Evolutionary conservation across 768 basidiomycete genomes (phyloP).

Genomic region (Russula sp.): DNA sequence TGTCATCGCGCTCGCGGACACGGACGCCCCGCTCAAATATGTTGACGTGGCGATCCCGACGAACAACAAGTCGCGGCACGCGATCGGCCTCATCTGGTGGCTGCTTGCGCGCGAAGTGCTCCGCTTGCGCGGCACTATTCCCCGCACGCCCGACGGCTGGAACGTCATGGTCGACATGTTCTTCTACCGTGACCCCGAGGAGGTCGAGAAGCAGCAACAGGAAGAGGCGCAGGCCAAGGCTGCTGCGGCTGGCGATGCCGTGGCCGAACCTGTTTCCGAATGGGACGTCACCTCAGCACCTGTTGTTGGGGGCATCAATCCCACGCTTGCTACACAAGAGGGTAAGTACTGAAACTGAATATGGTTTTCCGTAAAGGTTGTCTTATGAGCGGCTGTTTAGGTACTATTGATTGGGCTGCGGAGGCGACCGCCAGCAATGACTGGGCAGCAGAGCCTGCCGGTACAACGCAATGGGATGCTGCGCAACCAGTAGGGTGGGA

Average conservation of each 20-base stretch:
- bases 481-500: conserved; percentile 21
- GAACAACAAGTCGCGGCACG: conserved; percentile 98
- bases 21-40: conserved; percentile 94
- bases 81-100: conserved; percentile 98
- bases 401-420: conserved; percentile 33
- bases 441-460: conserved; percentile 32
- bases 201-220: conserved; percentile 96
- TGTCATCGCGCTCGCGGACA: conserved; percentile 98
- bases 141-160: conserved; percentile 90
- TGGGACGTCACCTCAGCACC: conserved; percentile 74
- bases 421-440: conserved; percentile 28
- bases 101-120: conserved; percentile 95
- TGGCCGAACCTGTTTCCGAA: conserved; percentile 50
- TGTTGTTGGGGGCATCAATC: conserved; percentile 68
- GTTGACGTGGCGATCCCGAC: conserved; percentile 98
- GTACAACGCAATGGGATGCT: conserved; percentile 19
- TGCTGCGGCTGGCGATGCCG: conserved; percentile 51
- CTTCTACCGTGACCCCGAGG: conserved; percentile 99
- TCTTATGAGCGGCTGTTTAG: conserved; percentile 24
- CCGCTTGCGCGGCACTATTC: conserved; percentile 89
- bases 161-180: conserved; percentile 99
- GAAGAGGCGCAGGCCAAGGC: conserved; percentile 86
- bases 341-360: conserved; percentile 37
- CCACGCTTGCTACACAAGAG: conserved; percentile 60
- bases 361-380: not conserved